phyloP scores from a whole-genome alignment of 2,329 filamentous ascomycete genomes.

The Alternaria triticimaculans region DNA sequence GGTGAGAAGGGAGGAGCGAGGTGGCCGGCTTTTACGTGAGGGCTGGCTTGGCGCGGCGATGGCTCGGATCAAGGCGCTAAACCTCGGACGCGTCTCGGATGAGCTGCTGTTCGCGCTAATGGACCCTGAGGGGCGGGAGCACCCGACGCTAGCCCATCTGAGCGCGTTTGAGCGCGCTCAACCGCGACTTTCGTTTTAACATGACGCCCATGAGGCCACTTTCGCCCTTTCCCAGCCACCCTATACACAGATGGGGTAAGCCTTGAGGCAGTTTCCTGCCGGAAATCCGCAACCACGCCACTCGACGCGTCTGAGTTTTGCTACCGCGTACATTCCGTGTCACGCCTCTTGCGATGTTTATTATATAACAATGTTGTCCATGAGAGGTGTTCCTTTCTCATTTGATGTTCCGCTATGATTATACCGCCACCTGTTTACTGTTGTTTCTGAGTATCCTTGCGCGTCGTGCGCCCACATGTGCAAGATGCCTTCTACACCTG shows the following conservation, averaged over 20 bases:
- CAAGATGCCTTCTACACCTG: not conserved
- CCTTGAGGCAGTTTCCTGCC: not conserved
- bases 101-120: constrained; percentile 2
- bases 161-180: not conserved
- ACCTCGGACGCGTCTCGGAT: constrained; percentile 5
- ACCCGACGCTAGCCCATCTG: constrained; percentile 4
- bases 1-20: constrained; percentile 5
- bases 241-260: not conserved
- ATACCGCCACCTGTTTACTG: not conserved
- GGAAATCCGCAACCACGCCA: not conserved
- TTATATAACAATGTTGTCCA: not conserved
- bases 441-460: not conserved
- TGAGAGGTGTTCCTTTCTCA: not conserved
- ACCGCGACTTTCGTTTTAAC: not conserved
- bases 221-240: not conserved
- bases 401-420: not conserved
- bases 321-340: not conserved
- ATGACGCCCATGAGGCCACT: not conserved
- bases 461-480: not conserved
- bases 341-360: not conserved
- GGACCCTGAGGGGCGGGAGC: not conserved
- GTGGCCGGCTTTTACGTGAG: not conserved
- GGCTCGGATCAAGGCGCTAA: not conserved
- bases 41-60: constrained; percentile 9
- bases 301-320: not conserved